These are phyloP conservation scores for Metschnikowia borealis DNA, from an alignment of 805 yeast species.

Conservation along the genomic window DNA sequence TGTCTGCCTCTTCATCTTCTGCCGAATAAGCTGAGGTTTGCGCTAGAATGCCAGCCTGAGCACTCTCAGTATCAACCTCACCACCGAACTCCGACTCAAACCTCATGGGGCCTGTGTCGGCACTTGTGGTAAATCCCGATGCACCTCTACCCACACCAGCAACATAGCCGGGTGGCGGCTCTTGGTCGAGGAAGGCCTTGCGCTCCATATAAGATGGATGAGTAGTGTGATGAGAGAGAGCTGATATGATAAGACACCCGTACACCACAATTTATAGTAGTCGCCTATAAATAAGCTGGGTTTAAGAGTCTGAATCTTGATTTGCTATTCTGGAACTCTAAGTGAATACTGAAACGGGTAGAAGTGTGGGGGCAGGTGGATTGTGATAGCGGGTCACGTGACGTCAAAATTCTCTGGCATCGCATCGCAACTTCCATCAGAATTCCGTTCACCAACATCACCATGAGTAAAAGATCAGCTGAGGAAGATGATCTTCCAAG, in stretches of 20 bases:
- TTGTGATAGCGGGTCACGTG: slow-evolving; percentile 11
- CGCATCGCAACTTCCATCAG: slow-evolving; percentile 4
- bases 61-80: slow-evolving; percentile 27
- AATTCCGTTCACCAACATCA: not conserved
- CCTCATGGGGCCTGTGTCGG: slow-evolving; percentile 54
- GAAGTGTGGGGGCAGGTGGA: not conserved
- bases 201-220: slow-evolving; percentile 10
- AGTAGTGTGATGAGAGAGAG: not conserved
- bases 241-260: not conserved
- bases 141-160: slow-evolving; percentile 97
- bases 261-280: not conserved
- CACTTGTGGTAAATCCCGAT: slow-evolving; percentile 83
- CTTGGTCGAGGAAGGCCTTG: slow-evolving; percentile 63
- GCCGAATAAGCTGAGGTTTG: slow-evolving; percentile 25
- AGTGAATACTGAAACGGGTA: not conserved
- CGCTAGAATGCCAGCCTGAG: slow-evolving; percentile 31
- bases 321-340: not conserved
- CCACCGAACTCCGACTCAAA: slow-evolving; percentile 17
- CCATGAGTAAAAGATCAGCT: slow-evolving; percentile 16
- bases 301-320: not conserved
- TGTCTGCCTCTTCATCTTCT: slow-evolving; percentile 78
- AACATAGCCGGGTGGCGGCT: slow-evolving; percentile 85
- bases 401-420: slow-evolving; percentile 9
- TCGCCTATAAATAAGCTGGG: too few species aligned
- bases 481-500: slow-evolving; percentile 15